A percentile compares a stretch with the other conserved stretches of the same genome.
Conservation (phyloP, 2,329 filamentous ascomycete species). For the Colletotrichum brevisporum region DNA sequence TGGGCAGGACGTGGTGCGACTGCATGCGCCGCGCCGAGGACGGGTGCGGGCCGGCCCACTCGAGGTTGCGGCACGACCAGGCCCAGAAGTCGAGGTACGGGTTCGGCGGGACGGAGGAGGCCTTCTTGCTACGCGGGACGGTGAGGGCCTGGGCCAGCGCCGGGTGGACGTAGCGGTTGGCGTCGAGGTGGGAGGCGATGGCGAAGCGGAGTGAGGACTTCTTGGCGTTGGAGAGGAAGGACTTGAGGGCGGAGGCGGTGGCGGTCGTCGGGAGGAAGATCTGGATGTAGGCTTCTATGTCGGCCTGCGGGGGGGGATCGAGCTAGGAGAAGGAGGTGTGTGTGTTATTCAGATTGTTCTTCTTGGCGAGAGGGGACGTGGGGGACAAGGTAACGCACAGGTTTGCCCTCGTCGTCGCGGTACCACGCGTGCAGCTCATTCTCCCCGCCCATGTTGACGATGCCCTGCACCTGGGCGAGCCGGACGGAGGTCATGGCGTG, state of each 20-base stretch:
- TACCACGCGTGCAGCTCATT: slow-evolving; percentile 68
- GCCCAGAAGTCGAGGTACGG: slow-evolving; percentile 78
- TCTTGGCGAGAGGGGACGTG: background rate
- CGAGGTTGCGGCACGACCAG: slow-evolving; percentile 74
- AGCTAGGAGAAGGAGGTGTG: slow-evolving; percentile 45
- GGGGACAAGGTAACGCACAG: slow-evolving; percentile 45
- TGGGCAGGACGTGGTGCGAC: slow-evolving; percentile 78
- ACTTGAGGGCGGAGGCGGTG: slow-evolving; percentile 73
- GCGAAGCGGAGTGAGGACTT: slow-evolving; percentile 71
- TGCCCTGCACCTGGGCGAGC: slow-evolving; percentile 63
- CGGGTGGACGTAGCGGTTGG: slow-evolving; percentile 66
- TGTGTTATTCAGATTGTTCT: background rate
- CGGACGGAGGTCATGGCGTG: slow-evolving; percentile 66
- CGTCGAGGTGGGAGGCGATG: slow-evolving; percentile 69
- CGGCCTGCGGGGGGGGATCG: slow-evolving; percentile 65
- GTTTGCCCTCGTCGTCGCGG: slow-evolving; percentile 51
- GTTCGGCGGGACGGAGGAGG: slow-evolving; percentile 60
- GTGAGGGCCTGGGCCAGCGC: slow-evolving; percentile 54
- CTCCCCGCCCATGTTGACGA: slow-evolving; percentile 57
- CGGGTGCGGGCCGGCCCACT: slow-evolving; percentile 74
- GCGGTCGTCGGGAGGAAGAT: slow-evolving; percentile 75
- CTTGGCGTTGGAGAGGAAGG: slow-evolving; percentile 74
- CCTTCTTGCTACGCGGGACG: slow-evolving; percentile 62
- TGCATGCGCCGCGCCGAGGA: slow-evolving; percentile 65
- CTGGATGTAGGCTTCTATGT: slow-evolving; percentile 76